phyloP scores from a whole-genome alignment of 768 basidiomycete species.

The Chalciporus pseudorubinellus region DNA sequence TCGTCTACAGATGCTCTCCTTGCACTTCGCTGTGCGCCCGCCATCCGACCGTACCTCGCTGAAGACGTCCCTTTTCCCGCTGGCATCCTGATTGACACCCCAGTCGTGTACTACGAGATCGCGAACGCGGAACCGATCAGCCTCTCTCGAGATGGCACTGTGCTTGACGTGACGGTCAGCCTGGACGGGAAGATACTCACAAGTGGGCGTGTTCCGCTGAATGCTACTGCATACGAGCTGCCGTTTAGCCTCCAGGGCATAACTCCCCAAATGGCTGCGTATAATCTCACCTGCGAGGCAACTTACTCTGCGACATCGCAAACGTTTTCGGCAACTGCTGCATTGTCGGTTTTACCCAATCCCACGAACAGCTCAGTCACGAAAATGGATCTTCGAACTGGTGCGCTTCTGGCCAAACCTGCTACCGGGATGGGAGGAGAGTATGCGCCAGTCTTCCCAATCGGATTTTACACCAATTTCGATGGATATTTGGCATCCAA shows the following conservation, averaged over 20 bases:
- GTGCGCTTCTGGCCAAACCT: constrained; percentile 51
- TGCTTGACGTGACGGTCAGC: constrained; percentile 43
- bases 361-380: constrained; percentile 55
- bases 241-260: constrained; percentile 49
- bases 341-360: constrained; percentile 49
- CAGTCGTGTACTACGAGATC: constrained; percentile 47
- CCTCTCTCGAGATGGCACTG: constrained; percentile 17
- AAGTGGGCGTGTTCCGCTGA: constrained; percentile 47
- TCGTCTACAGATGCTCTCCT: constrained; percentile 44
- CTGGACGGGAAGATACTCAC: constrained; percentile 44
- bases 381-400: constrained; percentile 61
- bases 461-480: constrained; percentile 46
- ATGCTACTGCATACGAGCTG: constrained; percentile 48
- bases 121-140: constrained; percentile 44
- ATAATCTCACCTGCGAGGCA: constrained; percentile 30
- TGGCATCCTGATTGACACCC: constrained; percentile 52
- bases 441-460: constrained; percentile 51
- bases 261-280: constrained; percentile 36
- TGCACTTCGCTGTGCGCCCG: constrained; percentile 56
- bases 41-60: constrained; percentile 57
- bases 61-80: constrained; percentile 46
- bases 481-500: constrained; percentile 25
- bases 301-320: constrained; percentile 36
- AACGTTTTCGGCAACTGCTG: constrained; percentile 43
- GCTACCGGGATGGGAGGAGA: constrained; percentile 47